These are phyloP conservation scores for Agroathelia rolfsii DNA, from an alignment of 1,284 basidiomycete genomes.

Conservation along the genomic window DNA sequence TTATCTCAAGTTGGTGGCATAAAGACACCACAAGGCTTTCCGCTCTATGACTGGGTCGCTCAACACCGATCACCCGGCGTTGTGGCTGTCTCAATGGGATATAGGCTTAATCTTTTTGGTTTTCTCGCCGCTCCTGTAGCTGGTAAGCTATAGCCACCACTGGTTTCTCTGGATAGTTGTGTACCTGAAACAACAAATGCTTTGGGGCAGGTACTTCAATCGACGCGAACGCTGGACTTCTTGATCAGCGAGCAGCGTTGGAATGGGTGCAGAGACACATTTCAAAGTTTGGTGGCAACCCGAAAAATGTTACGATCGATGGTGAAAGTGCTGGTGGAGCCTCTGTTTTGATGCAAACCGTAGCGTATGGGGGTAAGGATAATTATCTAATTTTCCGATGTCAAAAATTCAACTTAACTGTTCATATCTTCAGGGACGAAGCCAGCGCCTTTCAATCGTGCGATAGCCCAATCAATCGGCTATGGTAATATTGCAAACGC, in stretches of 20 bases:
- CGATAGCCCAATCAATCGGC: constrained; percentile 32
- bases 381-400: constrained; percentile 4
- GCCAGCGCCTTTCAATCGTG: constrained; percentile 28
- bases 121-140: constrained; percentile 36
- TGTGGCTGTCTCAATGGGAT: constrained; percentile 44
- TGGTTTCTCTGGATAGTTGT: no score
- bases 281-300: constrained; percentile 32
- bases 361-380: constrained; percentile 29
- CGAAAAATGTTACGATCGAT: constrained; percentile 28
- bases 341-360: constrained; percentile 31
- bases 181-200: not conserved
- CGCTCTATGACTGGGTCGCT: constrained; percentile 42
- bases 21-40: constrained; percentile 35
- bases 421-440: constrained; percentile 19
- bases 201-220: constrained; percentile 8
- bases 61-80: constrained; percentile 38
- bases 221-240: constrained; percentile 32
- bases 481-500: constrained; percentile 27
- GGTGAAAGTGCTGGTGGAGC: constrained; percentile 38
- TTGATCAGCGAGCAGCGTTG: constrained; percentile 35
- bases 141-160: not conserved
- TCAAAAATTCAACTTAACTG: not conserved
- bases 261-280: constrained; percentile 39
- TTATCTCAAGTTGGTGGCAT: not conserved
- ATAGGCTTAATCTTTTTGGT: constrained; percentile 43